A percentile compares a stretch with the other conserved stretches of the same genome.
Conservation (phyloP, 1,139 yeast genomes). For the Hyphopichia pseudoburtonii region DNA sequence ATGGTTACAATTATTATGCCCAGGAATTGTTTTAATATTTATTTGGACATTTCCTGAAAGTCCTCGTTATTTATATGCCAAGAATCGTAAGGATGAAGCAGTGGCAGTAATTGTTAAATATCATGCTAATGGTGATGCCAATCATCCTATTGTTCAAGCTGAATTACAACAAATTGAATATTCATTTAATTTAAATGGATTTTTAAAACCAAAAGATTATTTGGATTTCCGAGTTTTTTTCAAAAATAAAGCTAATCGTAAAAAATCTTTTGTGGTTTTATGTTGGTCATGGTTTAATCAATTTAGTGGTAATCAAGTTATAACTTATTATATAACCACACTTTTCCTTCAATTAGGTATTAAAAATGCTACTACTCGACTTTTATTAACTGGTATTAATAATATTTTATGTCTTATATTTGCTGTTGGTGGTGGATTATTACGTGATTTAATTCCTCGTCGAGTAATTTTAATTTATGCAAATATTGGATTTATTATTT, state of each 20-base stretch:
- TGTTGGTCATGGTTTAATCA: slow-evolving; percentile 14
- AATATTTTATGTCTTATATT: slow-evolving; percentile 14
- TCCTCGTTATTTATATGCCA: slow-evolving; percentile 53
- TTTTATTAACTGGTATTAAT: slow-evolving; percentile 18
- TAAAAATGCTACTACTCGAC: slow-evolving; percentile 14
- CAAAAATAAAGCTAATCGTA: slow-evolving; percentile 2
- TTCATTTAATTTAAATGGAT: slow-evolving; percentile 8
- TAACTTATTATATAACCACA: slow-evolving; percentile 19
- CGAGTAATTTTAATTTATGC: slow-evolving; percentile 20
- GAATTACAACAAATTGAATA: slow-evolving; percentile 4
- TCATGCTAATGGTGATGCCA: slow-evolving; percentile 2
- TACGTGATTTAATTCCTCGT: slow-evolving; percentile 15
- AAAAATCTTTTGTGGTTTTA: slow-evolving; percentile 7
- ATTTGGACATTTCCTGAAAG: slow-evolving; percentile 54
- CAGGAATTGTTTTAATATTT: slow-evolving; percentile 8
- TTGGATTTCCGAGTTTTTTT: slow-evolving; percentile 9
- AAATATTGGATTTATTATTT: slow-evolving; percentile 14
- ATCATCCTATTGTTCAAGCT: slow-evolving; percentile 2
- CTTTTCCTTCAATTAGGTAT: slow-evolving; percentile 19
- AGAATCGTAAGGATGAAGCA: slow-evolving; percentile 39
- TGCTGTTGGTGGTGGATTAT: slow-evolving; percentile 17
- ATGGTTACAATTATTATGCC: slow-evolving; percentile 14
- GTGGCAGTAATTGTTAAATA: slow-evolving; percentile 11
- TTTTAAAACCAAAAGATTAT: slow-evolving; percentile 7
- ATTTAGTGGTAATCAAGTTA: slow-evolving; percentile 20